Percentiles rank a stretch among this genome's conserved stretches.
phyloP scores from a whole-genome alignment of 306 rosid genomes.

The Vigna radiata region DNA sequence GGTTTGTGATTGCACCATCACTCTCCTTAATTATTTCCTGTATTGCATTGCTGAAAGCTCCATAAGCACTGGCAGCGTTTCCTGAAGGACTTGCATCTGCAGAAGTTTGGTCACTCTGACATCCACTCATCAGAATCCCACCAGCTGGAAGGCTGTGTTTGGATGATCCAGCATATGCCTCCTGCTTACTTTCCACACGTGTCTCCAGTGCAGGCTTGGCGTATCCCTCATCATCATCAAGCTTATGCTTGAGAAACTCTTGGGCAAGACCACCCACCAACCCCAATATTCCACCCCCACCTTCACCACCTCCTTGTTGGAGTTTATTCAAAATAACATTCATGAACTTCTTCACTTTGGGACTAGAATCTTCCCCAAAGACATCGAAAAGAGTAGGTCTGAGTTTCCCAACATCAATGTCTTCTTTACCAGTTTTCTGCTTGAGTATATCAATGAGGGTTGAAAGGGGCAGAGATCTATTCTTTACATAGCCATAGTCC shows the following conservation, averaged over 20 bases:
- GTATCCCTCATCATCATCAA: slow-evolving; percentile 76
- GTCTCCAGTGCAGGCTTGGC: slow-evolving; percentile 79
- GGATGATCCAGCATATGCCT: slow-evolving; percentile 78
- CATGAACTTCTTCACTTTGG: slow-evolving; percentile 99
- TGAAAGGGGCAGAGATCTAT: slow-evolving; percentile 72
- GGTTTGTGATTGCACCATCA: slow-evolving; percentile 65
- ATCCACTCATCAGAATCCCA: slow-evolving; percentile 89
- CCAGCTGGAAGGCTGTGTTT: slow-evolving; percentile 61
- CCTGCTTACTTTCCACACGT: slow-evolving; percentile 65
- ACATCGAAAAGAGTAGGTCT: slow-evolving; percentile 87
- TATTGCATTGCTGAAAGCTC: slow-evolving; percentile 92
- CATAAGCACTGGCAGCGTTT: slow-evolving; percentile 64
- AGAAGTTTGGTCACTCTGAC: slow-evolving; percentile 86
- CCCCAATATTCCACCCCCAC: slow-evolving; percentile 66
- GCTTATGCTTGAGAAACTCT: slow-evolving; percentile 78
- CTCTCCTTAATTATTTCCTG: slow-evolving; percentile 68
- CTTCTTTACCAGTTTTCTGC: slow-evolving; percentile 91
- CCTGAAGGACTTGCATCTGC: slow-evolving; percentile 90
- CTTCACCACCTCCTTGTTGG: slow-evolving; percentile 48
- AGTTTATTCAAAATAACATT: slow-evolving; percentile 70
- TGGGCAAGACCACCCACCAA: slow-evolving; percentile 90
- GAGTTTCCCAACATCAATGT: slow-evolving; percentile 87
- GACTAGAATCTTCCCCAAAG: slow-evolving; percentile 97
- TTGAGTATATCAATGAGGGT: slow-evolving; percentile 87
- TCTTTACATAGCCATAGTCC: slow-evolving; percentile 60